Conservation (phyloP, 306 rosid species). For the Fragaria nilgerrensis region DNA sequence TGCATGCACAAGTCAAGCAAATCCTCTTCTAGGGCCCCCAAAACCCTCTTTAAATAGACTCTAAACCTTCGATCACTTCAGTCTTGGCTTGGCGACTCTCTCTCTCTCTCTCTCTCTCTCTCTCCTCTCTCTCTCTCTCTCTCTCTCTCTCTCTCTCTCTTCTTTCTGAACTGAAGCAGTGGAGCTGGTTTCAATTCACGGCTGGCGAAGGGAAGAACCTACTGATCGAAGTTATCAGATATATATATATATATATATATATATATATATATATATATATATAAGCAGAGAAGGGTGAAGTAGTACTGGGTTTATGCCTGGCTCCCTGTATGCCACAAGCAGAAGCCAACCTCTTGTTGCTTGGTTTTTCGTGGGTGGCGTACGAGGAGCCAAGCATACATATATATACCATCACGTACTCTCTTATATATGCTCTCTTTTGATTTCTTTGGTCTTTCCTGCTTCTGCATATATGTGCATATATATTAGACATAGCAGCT, state of each 20-base stretch:
- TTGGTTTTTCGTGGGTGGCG: conserved; percentile 36
- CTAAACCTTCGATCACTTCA: neutral
- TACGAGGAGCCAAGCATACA: conserved; percentile 43
- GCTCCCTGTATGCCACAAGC: conserved; percentile 52
- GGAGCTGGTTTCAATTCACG: neutral
- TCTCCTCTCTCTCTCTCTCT: neutral
- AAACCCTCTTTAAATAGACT: neutral
- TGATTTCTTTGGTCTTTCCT: neutral
- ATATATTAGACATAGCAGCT: neutral
- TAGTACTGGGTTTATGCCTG: conserved; percentile 28
- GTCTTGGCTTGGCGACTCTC: neutral
- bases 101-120: neutral
- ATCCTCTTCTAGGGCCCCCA: neutral
- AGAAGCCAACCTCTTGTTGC: conserved; percentile 13
- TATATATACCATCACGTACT: neutral
- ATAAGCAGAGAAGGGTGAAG: neutral
- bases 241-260: too few relatives aligned
- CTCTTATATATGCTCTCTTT: neutral
- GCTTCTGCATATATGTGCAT: neutral
- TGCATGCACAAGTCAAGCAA: conserved; percentile 13
- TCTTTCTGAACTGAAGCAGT: neutral
- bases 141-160: neutral
- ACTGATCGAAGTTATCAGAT: neutral
- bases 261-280: too few relatives aligned
- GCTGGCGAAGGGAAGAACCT: neutral